A percentile compares a stretch with the other conserved stretches of the same genome.
Evolutionary conservation across 1,284 basidiomycete genomes (phyloP).

Genomic region (Coriolopsis trogii): DNA sequence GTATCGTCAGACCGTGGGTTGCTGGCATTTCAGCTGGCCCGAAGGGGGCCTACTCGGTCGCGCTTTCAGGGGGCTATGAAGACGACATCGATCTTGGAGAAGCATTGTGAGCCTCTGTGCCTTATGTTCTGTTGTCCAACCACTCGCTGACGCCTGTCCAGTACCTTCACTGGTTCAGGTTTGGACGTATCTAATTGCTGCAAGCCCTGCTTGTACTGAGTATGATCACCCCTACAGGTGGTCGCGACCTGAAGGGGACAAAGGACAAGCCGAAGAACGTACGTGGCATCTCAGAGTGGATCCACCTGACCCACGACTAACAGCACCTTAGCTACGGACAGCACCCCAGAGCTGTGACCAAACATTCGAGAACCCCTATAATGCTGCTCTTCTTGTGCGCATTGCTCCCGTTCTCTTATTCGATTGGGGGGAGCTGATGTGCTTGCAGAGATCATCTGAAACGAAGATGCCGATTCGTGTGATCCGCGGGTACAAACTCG

Average conservation of each 20-base stretch:
- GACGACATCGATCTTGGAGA: conserved; percentile 84
- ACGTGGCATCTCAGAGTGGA: no score
- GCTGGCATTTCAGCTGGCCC: conserved; percentile 72
- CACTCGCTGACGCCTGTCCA: conserved; percentile 29
- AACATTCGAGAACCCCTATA: conserved; percentile 70
- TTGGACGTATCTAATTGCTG: neutral
- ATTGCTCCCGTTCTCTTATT: neutral
- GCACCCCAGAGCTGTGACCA: conserved; percentile 83
- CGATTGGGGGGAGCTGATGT: neutral
- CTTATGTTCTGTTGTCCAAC: neutral
- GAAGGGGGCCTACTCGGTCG: conserved; percentile 77
- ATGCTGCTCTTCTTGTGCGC: conserved; percentile 65
- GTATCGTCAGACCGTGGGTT: conserved; percentile 64
- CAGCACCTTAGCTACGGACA: conserved; percentile 78
- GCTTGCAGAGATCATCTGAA: conserved; percentile 60
- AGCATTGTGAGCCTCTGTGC: conserved; percentile 66
- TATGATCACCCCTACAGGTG: conserved; percentile 49
- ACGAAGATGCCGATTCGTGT: conserved; percentile 81
- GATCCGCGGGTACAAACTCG: conserved; percentile 80
- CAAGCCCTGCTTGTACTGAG: neutral
- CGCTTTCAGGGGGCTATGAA: conserved; percentile 83
- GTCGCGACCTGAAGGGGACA: conserved; percentile 81
- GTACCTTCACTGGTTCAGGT: conserved; percentile 80
- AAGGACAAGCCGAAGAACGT: conserved; percentile 78
- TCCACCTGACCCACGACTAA: no score